Evolutionary conservation across 371 early-diverging fungal genomes (phyloP).

Genomic region (Blakeslea trispora): DNA sequence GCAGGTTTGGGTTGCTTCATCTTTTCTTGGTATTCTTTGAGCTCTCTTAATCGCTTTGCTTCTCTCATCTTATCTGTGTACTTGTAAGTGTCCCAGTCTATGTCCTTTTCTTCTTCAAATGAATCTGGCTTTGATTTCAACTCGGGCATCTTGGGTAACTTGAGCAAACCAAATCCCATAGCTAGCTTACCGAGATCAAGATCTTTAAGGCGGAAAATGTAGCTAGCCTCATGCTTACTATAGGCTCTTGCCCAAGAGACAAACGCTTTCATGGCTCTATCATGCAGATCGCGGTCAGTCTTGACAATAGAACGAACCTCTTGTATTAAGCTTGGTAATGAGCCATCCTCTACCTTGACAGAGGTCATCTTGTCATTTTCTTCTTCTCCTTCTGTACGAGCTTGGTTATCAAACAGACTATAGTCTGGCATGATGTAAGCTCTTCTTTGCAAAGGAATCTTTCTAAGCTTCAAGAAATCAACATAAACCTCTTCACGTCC

Average conservation of each 20-base stretch:
- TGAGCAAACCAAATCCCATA: slow-evolving; percentile 76
- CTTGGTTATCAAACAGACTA: slow-evolving; percentile 16
- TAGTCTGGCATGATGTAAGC: slow-evolving; percentile 45
- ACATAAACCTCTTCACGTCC: slow-evolving; percentile 91
- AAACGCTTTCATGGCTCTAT: slow-evolving; percentile 82
- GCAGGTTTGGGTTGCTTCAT: slow-evolving; percentile 12
- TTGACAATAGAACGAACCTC: slow-evolving; percentile 55
- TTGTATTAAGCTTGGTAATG: slow-evolving; percentile 50
- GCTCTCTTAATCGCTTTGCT: slow-evolving; percentile 66
- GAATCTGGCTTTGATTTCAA: slow-evolving; percentile 49
- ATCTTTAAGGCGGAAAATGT: slow-evolving; percentile 88
- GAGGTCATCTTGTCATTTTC: slow-evolving; percentile 43
- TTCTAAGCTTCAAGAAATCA: slow-evolving; percentile 83
- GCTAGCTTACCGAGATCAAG: slow-evolving; percentile 77
- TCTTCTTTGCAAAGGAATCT: slow-evolving; percentile 73
- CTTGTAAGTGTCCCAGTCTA: slow-evolving; percentile 57
- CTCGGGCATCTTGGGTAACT: slow-evolving; percentile 93
- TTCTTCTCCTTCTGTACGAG: slow-evolving; percentile 10
- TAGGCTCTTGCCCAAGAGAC: slow-evolving; percentile 90
- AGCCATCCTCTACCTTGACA: slow-evolving; percentile 45
- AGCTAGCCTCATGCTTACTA: slow-evolving; percentile 89
- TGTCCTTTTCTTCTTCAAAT: slow-evolving; percentile 13
- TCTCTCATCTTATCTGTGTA: slow-evolving; percentile 79
- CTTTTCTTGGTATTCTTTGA: slow-evolving; percentile 50
- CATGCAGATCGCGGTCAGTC: slow-evolving; percentile 75